These are phyloP conservation scores for Postia placenta DNA, from an alignment of 768 basidiomycete species.

Conservation along the genomic window DNA sequence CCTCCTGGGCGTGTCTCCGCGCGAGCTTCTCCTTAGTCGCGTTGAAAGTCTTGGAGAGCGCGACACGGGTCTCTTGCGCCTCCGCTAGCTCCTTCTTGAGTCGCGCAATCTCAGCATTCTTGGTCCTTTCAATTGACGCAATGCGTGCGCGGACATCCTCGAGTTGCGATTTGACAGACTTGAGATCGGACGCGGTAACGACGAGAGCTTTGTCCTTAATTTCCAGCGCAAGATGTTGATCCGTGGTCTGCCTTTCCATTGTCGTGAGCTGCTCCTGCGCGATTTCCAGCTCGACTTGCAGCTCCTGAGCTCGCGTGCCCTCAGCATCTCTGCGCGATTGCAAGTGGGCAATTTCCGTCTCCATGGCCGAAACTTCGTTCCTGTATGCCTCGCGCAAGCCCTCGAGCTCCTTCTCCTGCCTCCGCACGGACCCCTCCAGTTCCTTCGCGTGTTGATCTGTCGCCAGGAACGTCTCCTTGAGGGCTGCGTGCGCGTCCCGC, in stretches of 20 bases:
- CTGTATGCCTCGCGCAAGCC: background rate
- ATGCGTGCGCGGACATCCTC: background rate
- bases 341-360: background rate
- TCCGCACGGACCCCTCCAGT: background rate
- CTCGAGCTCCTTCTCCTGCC: background rate
- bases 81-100: slow-evolving; percentile 2
- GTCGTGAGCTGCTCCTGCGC: background rate
- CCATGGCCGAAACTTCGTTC: background rate
- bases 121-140: background rate
- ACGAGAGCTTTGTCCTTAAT: background rate
- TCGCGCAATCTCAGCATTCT: background rate
- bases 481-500: background rate
- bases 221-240: background rate
- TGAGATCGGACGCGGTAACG: background rate
- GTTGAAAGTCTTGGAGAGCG: background rate
- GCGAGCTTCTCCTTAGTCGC: background rate
- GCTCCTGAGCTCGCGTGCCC: background rate
- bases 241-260: background rate
- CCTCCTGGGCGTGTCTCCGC: background rate
- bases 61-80: background rate
- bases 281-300: background rate
- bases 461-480: slow-evolving; percentile 1
- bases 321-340: background rate
- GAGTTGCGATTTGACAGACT: background rate
- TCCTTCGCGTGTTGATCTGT: slow-evolving; percentile 2